Base-by-base conservation (phyloP, 140 eudicot genomes). In the Stevia rebaudiana region DNA sequence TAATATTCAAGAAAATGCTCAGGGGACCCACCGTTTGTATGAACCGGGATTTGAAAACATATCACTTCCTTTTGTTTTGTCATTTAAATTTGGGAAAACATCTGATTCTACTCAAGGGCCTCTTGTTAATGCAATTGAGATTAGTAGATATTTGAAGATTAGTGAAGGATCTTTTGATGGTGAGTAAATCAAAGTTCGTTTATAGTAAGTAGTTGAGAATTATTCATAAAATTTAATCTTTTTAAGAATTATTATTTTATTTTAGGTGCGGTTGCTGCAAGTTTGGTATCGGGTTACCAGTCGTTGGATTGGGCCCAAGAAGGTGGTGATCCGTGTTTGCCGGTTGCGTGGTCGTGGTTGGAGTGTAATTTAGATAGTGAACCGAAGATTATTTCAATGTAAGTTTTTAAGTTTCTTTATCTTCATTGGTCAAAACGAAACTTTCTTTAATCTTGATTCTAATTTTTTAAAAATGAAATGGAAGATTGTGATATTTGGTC, bases 281-380 rank as follows among this genome's bases (percentile, higher is more conserved):
- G 76, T 69, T 39, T 88, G 31, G 79, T 78, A 63, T 75, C 88
- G n/a, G 72, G 65, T 62, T 92, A 88, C 80, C 36, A 78, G 50
- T 66, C 79, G 5, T 73, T 79, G 31, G 87, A 81, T 68, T 92
- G 96, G 98, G 95, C 94, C 0, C 88, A 81, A 72, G 98, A 92
- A 78, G 98, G 98, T 24, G 98, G 98, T 16, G 98, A 92, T 73
- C 98, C 98, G 4, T 92, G 98, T 77, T 65, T 92, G 43, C 98
- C 98, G 8, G 90, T 82, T 59, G 88, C 98, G 53, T 85, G 90
- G 95, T 84, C 98, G 22, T 92, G 98, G 98, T 71, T 92, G 81
- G 79, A 78, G 72, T 92, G 98, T 63, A 85, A 72, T 72, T 79
- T 87, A 28, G 96, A 88, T 73, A 70, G 77, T 54, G 86, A 78